A percentile compares a stretch with the other conserved stretches of the same genome.
These are phyloP conservation scores for Camelina laxa DNA, from an alignment of 345 rosid species.

Conservation along the genomic window DNA sequence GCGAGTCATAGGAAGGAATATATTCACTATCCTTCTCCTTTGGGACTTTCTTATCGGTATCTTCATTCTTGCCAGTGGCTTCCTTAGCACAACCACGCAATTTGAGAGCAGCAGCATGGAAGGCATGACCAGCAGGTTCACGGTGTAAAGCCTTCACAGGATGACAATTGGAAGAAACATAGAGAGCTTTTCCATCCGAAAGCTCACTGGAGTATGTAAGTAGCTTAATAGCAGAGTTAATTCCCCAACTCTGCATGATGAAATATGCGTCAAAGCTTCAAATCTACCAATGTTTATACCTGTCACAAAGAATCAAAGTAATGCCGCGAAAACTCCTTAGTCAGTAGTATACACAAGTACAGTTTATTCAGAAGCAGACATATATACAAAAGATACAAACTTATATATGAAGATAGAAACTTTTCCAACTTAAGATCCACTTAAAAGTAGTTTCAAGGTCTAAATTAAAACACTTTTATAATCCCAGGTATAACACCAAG, in stretches of 20 bases:
- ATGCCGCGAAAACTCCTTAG: slow-evolving; percentile 3
- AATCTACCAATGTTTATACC: slow-evolving; percentile 7
- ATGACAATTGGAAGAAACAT: slow-evolving; percentile 70
- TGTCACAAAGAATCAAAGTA: slow-evolving; percentile 27
- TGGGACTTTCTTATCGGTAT: slow-evolving; percentile 53
- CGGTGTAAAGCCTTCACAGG: slow-evolving; percentile 73
- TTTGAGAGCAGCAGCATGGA: slow-evolving; percentile 82
- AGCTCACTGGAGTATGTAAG: slow-evolving; percentile 77
- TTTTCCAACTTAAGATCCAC: not conserved
- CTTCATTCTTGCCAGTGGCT: slow-evolving; percentile 27
- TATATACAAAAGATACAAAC: not conserved
- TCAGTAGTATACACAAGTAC: slow-evolving; percentile 2
- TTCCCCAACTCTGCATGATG: slow-evolving; percentile 49
- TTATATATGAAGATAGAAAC: slow-evolving; percentile 7
- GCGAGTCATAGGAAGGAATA: slow-evolving; percentile 75
- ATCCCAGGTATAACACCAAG: not conserved
- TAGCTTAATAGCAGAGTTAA: slow-evolving; percentile 50
- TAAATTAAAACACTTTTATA: not conserved
- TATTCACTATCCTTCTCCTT: slow-evolving; percentile 59
- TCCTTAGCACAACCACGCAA: slow-evolving; percentile 74
- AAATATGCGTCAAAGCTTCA: not conserved
- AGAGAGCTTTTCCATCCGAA: slow-evolving; percentile 63
- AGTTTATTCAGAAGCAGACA: not conserved
- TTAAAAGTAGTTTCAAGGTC: not conserved
- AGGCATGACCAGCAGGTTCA: slow-evolving; percentile 96